These are phyloP conservation scores for Auricularia heimuer DNA, from an alignment of 768 basidiomycete species.

Conservation along the genomic window DNA sequence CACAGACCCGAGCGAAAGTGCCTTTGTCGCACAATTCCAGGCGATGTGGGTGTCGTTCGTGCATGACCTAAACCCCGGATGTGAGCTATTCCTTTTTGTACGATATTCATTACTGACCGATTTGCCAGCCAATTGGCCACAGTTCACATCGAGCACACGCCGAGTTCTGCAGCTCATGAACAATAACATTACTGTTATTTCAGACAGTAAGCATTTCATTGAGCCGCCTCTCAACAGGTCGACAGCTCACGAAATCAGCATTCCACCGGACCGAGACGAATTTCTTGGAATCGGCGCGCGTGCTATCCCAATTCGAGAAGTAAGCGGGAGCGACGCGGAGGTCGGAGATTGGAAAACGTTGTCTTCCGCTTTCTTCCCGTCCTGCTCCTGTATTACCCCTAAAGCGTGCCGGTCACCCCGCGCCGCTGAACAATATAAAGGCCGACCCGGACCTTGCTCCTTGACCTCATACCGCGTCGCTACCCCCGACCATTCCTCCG, in stretches of 20 bases:
- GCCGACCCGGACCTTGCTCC: neutral
- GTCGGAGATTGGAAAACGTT: neutral
- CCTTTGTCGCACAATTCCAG: conserved; percentile 37
- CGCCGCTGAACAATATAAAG: neutral
- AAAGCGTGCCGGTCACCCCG: neutral
- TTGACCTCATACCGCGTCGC: no score
- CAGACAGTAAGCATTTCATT: conserved; percentile 32
- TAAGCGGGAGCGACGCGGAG: conserved; percentile 11
- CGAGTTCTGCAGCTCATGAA: conserved; percentile 40
- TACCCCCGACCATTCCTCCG: no score
- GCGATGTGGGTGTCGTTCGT: conserved; percentile 51
- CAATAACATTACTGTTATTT: conserved; percentile 42
- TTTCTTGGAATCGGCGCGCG: conserved; percentile 32
- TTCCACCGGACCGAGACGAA: conserved; percentile 31
- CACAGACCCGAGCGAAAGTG: conserved; percentile 24
- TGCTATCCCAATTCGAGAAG: conserved; percentile 39
- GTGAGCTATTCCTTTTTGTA: conserved; percentile 23
- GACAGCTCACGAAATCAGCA: conserved; percentile 21
- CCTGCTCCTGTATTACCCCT: neutral
- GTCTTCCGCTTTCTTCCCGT: neutral
- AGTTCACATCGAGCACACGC: conserved; percentile 24
- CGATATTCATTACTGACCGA: neutral
- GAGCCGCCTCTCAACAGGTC: no score
- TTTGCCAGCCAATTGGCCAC: conserved; percentile 31
- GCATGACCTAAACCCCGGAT: conserved; percentile 43